These are phyloP conservation scores for Loxodes magnus DNA, from an alignment of 73 alveolate genomes.

Conservation along the genomic window DNA sequence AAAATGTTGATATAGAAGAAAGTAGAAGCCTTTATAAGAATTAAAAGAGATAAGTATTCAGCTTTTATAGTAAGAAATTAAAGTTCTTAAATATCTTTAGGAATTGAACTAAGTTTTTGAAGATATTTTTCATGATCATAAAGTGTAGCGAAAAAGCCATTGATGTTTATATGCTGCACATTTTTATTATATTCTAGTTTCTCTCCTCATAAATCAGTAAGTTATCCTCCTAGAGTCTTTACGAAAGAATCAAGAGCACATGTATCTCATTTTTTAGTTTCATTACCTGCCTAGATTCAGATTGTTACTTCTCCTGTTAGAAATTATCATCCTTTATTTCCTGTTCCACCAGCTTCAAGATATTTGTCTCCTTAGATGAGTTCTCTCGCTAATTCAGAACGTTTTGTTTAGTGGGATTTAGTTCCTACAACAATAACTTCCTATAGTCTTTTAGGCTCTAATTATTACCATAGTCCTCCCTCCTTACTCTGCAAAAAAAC, in stretches of 20 bases:
- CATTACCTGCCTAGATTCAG: constrained; percentile 31
- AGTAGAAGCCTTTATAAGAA: too few species aligned
- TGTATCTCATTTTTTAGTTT: constrained; percentile 56
- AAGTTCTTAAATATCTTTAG: too few species aligned
- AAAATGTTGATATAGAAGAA: too few species aligned
- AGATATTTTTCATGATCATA: too few species aligned
- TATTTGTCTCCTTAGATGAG: constrained; percentile 1
- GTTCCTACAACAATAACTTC: neutral
- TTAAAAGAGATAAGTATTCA: too few species aligned
- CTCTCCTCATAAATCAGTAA: constrained; percentile 8
- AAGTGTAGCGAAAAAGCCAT: too few species aligned
- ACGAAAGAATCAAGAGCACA: constrained; percentile 71
- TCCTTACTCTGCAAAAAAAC: neutral
- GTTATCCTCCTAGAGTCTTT: constrained; percentile 37
- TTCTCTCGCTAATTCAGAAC: constrained; percentile 3
- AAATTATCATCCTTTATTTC: constrained; percentile 26
- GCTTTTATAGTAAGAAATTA: too few species aligned
- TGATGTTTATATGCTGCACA: too few species aligned
- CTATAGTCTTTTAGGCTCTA: neutral
- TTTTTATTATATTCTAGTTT: neutral
- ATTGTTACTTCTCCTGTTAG: constrained; percentile 27
- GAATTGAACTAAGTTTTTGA: too few species aligned
- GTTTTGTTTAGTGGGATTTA: neutral
- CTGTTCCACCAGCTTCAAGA: constrained; percentile 43
- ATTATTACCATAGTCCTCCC: neutral